A percentile compares a stretch with the other conserved stretches of the same genome.
phyloP scores from a whole-genome alignment of 2,329 filamentous ascomycete species.

The Aspergillus unguis region DNA sequence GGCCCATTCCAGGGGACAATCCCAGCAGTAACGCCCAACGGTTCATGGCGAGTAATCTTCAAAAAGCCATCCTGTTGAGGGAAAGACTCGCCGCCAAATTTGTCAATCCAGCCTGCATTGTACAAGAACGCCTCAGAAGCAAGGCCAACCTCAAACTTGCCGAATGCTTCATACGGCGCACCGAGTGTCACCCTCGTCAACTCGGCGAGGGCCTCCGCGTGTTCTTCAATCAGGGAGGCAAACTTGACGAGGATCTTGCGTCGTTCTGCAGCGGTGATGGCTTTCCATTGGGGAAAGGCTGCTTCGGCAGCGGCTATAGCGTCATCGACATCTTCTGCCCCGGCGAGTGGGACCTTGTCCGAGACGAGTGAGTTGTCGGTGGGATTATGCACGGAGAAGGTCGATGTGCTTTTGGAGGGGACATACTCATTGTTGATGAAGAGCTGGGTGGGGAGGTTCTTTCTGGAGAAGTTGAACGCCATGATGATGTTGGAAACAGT shows the following conservation, averaged over 20 bases:
- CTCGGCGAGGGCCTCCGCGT: slow-evolving; percentile 35
- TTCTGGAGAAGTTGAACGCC: background rate
- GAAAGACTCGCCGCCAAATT: slow-evolving; percentile 18
- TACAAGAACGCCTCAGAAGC: slow-evolving; percentile 2
- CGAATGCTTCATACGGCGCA: slow-evolving; percentile 41
- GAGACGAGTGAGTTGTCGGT: slow-evolving; percentile 49
- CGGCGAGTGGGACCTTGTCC: slow-evolving; percentile 47
- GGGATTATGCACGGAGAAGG: slow-evolving; percentile 31
- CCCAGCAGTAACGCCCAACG: slow-evolving; percentile 17
- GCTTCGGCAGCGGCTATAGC: slow-evolving; percentile 50
- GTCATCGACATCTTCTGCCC: slow-evolving; percentile 46
- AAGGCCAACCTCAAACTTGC: slow-evolving; percentile 43
- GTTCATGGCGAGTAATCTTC: slow-evolving; percentile 16
- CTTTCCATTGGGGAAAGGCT: slow-evolving; percentile 45
- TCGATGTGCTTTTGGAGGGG: background rate
- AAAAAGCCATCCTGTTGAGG: slow-evolving; percentile 19
- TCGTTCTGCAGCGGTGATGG: slow-evolving; percentile 36
- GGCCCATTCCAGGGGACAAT: slow-evolving; percentile 20
- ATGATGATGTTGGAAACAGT: background rate
- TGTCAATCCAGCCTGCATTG: slow-evolving; percentile 16
- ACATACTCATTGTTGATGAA: slow-evolving; percentile 13
- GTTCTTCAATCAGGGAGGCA: slow-evolving; percentile 43
- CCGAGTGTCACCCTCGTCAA: slow-evolving; percentile 49
- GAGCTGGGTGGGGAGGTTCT: slow-evolving; percentile 3
- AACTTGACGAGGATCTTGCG: slow-evolving; percentile 44